Percentiles rank a stretch among this genome's conserved stretches.
Conservation (phyloP, 1,139 yeast genomes). For the Saccharomyces hybrid region DNA sequence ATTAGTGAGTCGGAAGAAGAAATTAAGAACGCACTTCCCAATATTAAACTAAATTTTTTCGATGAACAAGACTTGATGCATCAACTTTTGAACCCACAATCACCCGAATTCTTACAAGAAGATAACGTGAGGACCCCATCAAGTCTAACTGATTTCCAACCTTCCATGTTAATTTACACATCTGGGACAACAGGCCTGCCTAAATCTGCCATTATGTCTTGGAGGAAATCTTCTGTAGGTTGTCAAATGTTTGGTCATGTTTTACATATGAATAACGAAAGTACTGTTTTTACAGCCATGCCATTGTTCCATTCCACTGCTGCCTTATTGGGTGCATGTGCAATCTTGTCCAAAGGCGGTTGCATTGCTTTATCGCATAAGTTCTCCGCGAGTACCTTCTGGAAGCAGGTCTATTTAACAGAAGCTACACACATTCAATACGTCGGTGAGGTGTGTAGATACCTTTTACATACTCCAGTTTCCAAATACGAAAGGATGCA, state of each 20-base stretch:
- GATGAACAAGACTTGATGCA: slow-evolving; percentile 45
- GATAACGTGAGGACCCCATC: slow-evolving; percentile 48
- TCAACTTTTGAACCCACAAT: slow-evolving; percentile 39
- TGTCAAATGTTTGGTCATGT: slow-evolving; percentile 62
- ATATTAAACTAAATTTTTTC: slow-evolving; percentile 44
- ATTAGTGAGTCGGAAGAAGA: slow-evolving; percentile 47
- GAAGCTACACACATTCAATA: slow-evolving; percentile 80
- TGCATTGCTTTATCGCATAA: slow-evolving; percentile 72
- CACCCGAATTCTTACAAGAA: slow-evolving; percentile 48
- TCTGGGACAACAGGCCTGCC: slow-evolving; percentile 96
- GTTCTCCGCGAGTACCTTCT: slow-evolving; percentile 76
- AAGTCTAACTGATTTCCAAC: slow-evolving; percentile 48
- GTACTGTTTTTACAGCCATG: slow-evolving; percentile 82
- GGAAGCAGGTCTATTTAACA: slow-evolving; percentile 78
- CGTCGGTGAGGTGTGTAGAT: slow-evolving; percentile 94
- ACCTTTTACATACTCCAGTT: slow-evolving; percentile 58
- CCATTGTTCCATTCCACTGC: slow-evolving; percentile 95
- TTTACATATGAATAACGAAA: slow-evolving; percentile 47
- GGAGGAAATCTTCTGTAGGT: slow-evolving; percentile 75
- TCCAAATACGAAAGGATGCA: slow-evolving; percentile 63
- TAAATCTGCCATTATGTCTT: slow-evolving; percentile 87
- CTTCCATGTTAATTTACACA: slow-evolving; percentile 75
- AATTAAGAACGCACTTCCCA: slow-evolving; percentile 36
- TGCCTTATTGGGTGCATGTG: slow-evolving; percentile 75
- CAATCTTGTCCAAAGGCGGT: slow-evolving; percentile 63